Base-by-base conservation (phyloP, 257 asterid genomes). In the Solanum habrochaites region DNA sequence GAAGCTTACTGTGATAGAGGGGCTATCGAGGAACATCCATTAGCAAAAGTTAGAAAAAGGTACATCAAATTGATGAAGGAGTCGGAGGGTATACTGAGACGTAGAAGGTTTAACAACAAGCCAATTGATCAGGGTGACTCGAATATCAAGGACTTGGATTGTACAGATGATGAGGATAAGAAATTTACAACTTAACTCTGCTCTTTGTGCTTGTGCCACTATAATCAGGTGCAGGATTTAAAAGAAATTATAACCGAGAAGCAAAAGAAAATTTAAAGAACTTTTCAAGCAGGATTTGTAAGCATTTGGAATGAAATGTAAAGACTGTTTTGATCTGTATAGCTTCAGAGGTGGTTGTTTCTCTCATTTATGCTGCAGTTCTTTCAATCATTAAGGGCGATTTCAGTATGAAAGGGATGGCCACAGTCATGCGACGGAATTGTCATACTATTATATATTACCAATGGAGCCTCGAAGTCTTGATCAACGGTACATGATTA, bases 51-150 rank as follows among this genome's bases (percentile, higher is more conserved):
- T 83, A 93, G 99, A 91, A 94, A 85, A 67, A 92, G 93, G 88
- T 96, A 93, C 83, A 93, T 94, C 39, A 90, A 64, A 37, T 89
- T 96, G 91, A 90, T 96, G 96, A 92, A 90, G 92, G 98, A 95
- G 74, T 96, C 98, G 0, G 91, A 64, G 45, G 60, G 56, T 75
- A 91, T 96, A 73, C 83, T 93, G 89, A 93, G 86, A 89, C 88
- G 71, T 58, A 90, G 89, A 88, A 96, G 95, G 91, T 25, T 78
- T 60, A 88, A 86, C 12, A 87, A 82, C 42, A 80, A 88, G 86
- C 82, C 86, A 84, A 27, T 49, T 81, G 89, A 85, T 86, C 86
- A 43, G 66, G 85, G 83, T 66, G 87, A 85, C 82, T 27, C 21
- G 23, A 78, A 88, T 81, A 86, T 87, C 4, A 77, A 89, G 87